A percentile compares a stretch with the other conserved stretches of the same genome.
Conservation (phyloP, 805 yeast species). For the Ogataea dorogensis region DNA sequence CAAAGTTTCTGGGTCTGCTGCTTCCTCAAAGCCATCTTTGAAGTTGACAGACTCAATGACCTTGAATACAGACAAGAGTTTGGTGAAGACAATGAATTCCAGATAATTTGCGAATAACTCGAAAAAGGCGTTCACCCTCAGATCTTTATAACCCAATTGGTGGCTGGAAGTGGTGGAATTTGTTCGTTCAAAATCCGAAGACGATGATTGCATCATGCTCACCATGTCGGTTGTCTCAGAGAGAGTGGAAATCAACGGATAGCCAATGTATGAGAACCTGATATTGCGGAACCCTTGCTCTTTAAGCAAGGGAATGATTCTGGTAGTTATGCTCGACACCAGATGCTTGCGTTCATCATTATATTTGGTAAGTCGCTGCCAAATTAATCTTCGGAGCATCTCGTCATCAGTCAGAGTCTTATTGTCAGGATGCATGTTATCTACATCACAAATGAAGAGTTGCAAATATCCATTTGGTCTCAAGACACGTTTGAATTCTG, state of each 20-base stretch:
- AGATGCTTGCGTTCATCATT: slow-evolving; percentile 15
- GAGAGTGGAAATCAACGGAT: slow-evolving; percentile 26
- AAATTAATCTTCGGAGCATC: slow-evolving; percentile 19
- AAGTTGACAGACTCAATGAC: slow-evolving; percentile 15
- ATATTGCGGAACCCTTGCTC: slow-evolving; percentile 28
- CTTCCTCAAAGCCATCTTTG: neutral
- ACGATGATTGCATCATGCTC: slow-evolving; percentile 8
- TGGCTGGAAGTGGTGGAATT: slow-evolving; percentile 8
- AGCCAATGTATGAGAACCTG: slow-evolving; percentile 25
- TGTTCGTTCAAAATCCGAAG: slow-evolving; percentile 10
- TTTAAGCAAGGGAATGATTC: slow-evolving; percentile 23
- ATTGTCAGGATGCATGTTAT: slow-evolving; percentile 7
- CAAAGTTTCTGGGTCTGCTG: slow-evolving; percentile 16
- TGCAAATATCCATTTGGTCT: slow-evolving; percentile 33
- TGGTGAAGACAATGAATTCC: slow-evolving; percentile 27
- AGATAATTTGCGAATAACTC: slow-evolving; percentile 31
- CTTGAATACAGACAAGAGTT: slow-evolving; percentile 20
- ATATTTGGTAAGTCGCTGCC: slow-evolving; percentile 22
- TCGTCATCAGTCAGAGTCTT: slow-evolving; percentile 16
- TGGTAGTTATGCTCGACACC: slow-evolving; percentile 21
- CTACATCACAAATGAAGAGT: slow-evolving; percentile 31
- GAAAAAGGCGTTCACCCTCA: slow-evolving; percentile 30
- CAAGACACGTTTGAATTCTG: slow-evolving; percentile 32
- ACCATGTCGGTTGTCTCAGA: slow-evolving; percentile 12
- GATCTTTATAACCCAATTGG: slow-evolving; percentile 25